phyloP scores from a whole-genome alignment of 768 basidiomycete genomes.

The Psilocybe azurescens region DNA sequence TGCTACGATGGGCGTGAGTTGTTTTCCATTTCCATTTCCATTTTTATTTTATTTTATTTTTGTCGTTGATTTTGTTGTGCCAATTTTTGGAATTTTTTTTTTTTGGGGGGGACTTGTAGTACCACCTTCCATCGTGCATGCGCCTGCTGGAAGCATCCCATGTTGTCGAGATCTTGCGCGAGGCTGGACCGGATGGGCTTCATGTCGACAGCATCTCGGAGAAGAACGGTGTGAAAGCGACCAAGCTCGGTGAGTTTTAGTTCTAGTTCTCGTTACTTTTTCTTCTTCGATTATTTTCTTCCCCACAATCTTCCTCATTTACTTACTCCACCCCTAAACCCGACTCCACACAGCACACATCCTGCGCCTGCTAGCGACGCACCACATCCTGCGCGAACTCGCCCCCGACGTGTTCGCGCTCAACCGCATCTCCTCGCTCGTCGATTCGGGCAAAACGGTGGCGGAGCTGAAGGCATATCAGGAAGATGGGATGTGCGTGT shows the following conservation, averaged over 20 bases:
- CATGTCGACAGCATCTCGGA: slow-evolving; percentile 53
- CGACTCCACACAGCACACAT: slow-evolving; percentile 52
- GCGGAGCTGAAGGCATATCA: slow-evolving; percentile 47
- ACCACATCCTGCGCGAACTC: slow-evolving; percentile 75
- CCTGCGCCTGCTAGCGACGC: slow-evolving; percentile 77
- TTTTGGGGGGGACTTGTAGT: slow-evolving; percentile 40
- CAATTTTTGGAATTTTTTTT: neutral
- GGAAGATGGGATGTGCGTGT: slow-evolving; percentile 44
- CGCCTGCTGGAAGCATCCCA: slow-evolving; percentile 77
- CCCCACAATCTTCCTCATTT: neutral
- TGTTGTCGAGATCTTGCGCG: slow-evolving; percentile 70
- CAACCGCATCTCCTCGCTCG: slow-evolving; percentile 69
- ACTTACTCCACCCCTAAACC: no score
- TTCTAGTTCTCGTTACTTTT: no score
- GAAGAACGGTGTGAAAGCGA: slow-evolving; percentile 46
- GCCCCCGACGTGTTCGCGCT: slow-evolving; percentile 71
- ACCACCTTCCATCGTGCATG: slow-evolving; percentile 77
- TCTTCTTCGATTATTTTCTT: neutral
- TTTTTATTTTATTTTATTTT: neutral
- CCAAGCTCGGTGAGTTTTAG: slow-evolving; percentile 52
- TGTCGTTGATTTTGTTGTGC: neutral
- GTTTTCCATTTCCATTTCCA: no score
- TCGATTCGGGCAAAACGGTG: slow-evolving; percentile 70
- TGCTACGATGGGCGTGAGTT: slow-evolving; percentile 67
- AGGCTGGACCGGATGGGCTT: slow-evolving; percentile 58